Conservation (phyloP, 768 basidiomycete species). For the Galerina sulciceps region DNA sequence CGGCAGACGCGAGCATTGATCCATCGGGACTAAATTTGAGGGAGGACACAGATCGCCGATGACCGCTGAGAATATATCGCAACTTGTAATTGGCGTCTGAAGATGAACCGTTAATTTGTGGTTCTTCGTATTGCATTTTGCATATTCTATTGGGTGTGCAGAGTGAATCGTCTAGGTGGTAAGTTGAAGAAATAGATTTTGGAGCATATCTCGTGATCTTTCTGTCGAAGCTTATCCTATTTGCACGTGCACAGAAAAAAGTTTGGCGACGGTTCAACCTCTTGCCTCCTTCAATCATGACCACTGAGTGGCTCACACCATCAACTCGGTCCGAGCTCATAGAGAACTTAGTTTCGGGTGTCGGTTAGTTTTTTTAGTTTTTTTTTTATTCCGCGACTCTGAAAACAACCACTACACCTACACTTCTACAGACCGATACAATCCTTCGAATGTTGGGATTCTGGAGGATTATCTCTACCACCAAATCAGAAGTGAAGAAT, state of each 20-base stretch:
- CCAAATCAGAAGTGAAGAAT: constrained; percentile 89
- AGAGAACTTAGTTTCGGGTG: constrained; percentile 88
- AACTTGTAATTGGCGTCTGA: constrained; percentile 56
- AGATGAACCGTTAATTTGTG: not conserved
- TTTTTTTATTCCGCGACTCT: constrained; percentile 1
- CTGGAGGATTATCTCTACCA: constrained; percentile 97
- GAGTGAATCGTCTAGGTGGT: no score
- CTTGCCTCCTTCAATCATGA: constrained; percentile 39
- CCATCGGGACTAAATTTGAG: constrained; percentile 92
- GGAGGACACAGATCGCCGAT: constrained; percentile 80
- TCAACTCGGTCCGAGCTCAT: constrained; percentile 84
- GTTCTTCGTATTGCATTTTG: no score
- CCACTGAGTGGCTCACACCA: constrained; percentile 73
- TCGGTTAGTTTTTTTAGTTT: constrained; percentile 56
- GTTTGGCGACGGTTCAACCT: constrained; percentile 17
- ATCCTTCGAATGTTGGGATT: constrained; percentile 90
- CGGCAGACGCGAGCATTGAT: constrained; percentile 77
- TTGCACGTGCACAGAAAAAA: constrained; percentile 36
- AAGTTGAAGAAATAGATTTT: no score
- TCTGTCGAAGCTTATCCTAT: no score
- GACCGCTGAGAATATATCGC: constrained; percentile 76
- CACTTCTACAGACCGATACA: constrained; percentile 87
- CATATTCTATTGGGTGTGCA: no score
- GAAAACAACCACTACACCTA: not conserved
- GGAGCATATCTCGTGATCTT: no score